Conservation (phyloP, 2,329 filamentous ascomycete genomes). For the Phaeosphaeriaceae sp. region DNA sequence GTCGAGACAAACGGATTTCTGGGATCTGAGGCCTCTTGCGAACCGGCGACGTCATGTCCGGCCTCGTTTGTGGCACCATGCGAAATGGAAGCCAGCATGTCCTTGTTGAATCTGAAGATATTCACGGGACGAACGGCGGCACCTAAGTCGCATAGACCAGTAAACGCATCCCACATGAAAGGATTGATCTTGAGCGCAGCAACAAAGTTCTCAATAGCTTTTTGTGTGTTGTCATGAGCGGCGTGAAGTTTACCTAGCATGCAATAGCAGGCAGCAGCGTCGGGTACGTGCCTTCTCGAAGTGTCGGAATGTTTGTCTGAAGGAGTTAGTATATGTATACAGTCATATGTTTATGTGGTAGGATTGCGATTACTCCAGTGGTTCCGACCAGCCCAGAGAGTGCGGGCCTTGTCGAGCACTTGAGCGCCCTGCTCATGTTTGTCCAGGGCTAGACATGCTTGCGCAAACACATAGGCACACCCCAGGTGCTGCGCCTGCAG, state of each 20-base stretch:
- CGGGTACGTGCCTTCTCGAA: conserved; percentile 75
- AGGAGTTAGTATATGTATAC: conserved; percentile 13
- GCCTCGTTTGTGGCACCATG: conserved; percentile 33
- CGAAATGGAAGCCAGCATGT: conserved; percentile 62
- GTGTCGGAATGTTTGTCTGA: conserved; percentile 75
- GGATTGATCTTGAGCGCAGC: conserved; percentile 89
- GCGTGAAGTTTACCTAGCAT: conserved; percentile 87
- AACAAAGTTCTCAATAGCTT: conserved; percentile 85
- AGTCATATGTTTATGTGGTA: not conserved
- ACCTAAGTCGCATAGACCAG: conserved; percentile 81
- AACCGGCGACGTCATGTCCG: conserved; percentile 8
- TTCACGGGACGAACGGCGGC: conserved; percentile 81
- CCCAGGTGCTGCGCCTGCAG: conserved; percentile 78
- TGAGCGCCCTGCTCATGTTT: conserved; percentile 80
- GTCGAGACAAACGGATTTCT: conserved; percentile 44
- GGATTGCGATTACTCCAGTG: conserved; percentile 70
- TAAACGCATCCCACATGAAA: conserved; percentile 98
- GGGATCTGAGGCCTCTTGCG: conserved; percentile 28
- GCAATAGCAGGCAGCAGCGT: conserved; percentile 82
- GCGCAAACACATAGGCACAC: conserved; percentile 90
- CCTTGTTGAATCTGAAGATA: conserved; percentile 78
- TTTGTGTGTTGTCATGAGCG: conserved; percentile 78
- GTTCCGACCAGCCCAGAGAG: conserved; percentile 76
- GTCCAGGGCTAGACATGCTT: conserved; percentile 81
- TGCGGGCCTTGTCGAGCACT: conserved; percentile 81